These are phyloP conservation scores for Lipomyces oligophaga DNA, from an alignment of 805 yeast species.

Conservation along the genomic window DNA sequence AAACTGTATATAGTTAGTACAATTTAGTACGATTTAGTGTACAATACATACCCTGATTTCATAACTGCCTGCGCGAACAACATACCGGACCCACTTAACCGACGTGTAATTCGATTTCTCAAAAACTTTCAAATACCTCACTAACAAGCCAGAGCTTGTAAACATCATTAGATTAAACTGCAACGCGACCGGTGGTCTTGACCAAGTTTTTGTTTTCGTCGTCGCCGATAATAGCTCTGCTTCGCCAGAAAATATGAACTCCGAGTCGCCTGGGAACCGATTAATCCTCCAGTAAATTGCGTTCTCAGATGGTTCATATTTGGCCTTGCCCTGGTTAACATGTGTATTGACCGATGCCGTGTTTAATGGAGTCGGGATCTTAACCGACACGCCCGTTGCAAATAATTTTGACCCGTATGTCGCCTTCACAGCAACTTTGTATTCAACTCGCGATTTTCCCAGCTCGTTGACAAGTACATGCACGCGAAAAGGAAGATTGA, in stretches of 20 bases:
- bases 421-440: constrained; percentile 60
- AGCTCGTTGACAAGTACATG: constrained; percentile 50
- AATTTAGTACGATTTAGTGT: not conserved
- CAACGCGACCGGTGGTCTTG: constrained; percentile 71
- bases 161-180: constrained; percentile 69
- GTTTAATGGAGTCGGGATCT: constrained; percentile 66
- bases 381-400: constrained; percentile 61
- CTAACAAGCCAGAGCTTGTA: constrained; percentile 71
- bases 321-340: constrained; percentile 61
- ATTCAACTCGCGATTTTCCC: constrained; percentile 48
- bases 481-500: constrained; percentile 68
- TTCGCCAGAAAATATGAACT: constrained; percentile 56
- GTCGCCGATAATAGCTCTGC: constrained; percentile 42
- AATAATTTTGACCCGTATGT: constrained; percentile 49
- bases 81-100: constrained; percentile 83
- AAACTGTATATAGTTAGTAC: constrained; percentile 2
- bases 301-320: constrained; percentile 62
- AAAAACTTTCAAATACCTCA: constrained; percentile 63
- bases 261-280: constrained; percentile 64
- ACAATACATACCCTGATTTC: constrained; percentile 56
- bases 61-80: constrained; percentile 71
- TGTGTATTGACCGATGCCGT: constrained; percentile 47
- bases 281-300: constrained; percentile 65
- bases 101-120: constrained; percentile 62
- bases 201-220: constrained; percentile 45